Base-by-base conservation (phyloP, 192 early-diverging fungal species). In the Coemansia sp. region DNA sequence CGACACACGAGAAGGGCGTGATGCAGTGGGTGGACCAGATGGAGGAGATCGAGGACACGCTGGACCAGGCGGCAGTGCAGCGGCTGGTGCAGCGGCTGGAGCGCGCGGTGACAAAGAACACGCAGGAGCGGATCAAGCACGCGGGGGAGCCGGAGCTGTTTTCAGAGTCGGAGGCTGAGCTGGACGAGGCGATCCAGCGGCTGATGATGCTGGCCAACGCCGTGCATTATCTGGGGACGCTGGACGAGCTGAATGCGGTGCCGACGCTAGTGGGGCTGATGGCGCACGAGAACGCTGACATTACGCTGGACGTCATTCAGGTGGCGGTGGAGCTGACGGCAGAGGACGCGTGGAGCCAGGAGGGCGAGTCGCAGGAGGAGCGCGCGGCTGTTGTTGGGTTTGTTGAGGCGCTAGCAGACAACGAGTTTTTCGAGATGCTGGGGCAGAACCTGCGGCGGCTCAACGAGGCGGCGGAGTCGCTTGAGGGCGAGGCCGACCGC, bases 251-350 rank as follows among this genome's bases (percentile, higher is more conserved):
- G 44, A 86, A 82, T 19, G 86, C 83, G 2, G 50, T 89, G 9
- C 62, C 82, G 1, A 85, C 86, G 6, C 75, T 97, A 17, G 69
- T 94, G 17, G 85, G 86, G 2, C 80, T 98, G 30, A 65, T 99
- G 31, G 81, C 86, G 36, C 97, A 99, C 67, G 94, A 96, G 48
- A 99, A 99, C 76, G 90, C 88, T 17, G 97, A 99, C 68, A 96
- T 99, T 74, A 73, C 85, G 2, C 87, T 95, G 33, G 87, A 88
- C 28, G 86, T 91, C 1, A 83, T 97, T 38, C 89, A 92, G 64
- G 67, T 98, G 10, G 63, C 96, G n/a, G 92, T 89, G 61, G 95
- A 97, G 77, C 80, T 95, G 53, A 94, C 91, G 10, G 94, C 95
- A 66, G 94, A 97, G 63, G 94, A 98, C 59, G 86, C 53, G 81